Evolutionary conservation across 352 stramenopile species (phyloP).

Genomic region (Globisporangium echinulatum): DNA sequence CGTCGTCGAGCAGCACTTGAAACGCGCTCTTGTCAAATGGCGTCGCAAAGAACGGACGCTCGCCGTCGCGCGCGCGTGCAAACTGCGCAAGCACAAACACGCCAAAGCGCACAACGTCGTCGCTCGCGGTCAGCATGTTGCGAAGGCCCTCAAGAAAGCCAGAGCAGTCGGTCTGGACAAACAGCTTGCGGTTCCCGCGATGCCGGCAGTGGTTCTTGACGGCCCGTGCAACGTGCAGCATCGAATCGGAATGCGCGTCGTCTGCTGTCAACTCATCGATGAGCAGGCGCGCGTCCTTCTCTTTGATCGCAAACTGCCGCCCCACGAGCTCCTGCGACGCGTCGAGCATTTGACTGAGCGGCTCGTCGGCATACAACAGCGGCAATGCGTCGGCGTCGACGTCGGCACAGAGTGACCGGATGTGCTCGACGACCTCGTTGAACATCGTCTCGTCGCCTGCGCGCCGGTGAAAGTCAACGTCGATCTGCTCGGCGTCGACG

Average conservation of each 20-base stretch:
- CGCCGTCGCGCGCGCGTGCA: conserved; percentile 29
- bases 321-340: conserved; percentile 39
- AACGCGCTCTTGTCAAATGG: conserved; percentile 60
- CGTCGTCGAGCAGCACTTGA: conserved; percentile 32
- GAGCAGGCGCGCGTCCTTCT: conserved; percentile 34
- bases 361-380: conserved; percentile 29
- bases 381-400: conserved; percentile 55
- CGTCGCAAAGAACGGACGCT: conserved; percentile 36
- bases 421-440: conserved; percentile 37
- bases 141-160: conserved; percentile 51
- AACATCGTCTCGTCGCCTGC: conserved; percentile 54
- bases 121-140: conserved; percentile 42
- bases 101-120: conserved; percentile 51
- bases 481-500: conserved; percentile 27
- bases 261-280: conserved; percentile 59
- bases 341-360: conserved; percentile 53
- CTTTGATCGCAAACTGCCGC: conserved; percentile 47
- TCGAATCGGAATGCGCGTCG: conserved; percentile 39
- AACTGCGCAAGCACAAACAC: conserved; percentile 65
- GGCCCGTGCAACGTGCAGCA: conserved; percentile 55
- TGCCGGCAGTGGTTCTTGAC: conserved; percentile 71
- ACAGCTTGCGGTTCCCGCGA: conserved; percentile 61
- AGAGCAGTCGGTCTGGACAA: conserved; percentile 33
- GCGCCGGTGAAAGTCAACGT: conserved; percentile 52
- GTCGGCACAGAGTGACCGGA: conserved; percentile 46